Evolutionary conservation across 371 early-diverging fungal genomes (phyloP).

Genomic region (Mortierella polycephala): DNA sequence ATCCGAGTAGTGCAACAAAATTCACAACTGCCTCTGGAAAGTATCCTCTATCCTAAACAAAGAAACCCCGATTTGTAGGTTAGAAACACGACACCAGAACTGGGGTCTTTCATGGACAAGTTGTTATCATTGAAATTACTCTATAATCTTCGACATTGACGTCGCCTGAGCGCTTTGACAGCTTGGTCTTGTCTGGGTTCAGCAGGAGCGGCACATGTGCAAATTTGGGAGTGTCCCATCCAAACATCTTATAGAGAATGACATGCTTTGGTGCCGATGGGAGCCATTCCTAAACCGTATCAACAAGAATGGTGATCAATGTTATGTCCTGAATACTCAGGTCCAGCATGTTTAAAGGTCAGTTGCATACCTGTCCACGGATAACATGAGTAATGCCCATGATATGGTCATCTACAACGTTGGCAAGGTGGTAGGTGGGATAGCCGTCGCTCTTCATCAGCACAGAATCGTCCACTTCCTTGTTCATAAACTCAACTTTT

Average conservation of each 20-base stretch:
- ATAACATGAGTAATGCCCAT: constrained; percentile 95
- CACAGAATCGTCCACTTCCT: constrained; percentile 88
- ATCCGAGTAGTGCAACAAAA: constrained; percentile 90
- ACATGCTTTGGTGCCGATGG: constrained; percentile 93
- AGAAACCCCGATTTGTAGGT: too few species aligned
- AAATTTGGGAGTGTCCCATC: constrained; percentile 83
- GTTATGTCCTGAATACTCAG: background rate
- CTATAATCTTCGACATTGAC: constrained; percentile 79
- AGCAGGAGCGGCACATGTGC: constrained; percentile 91
- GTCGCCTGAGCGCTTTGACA: constrained; percentile 88
- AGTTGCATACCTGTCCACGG: constrained; percentile 79
- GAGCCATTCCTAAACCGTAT: constrained; percentile 82
- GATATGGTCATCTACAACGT: constrained; percentile 92
- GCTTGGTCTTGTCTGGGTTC: constrained; percentile 85
- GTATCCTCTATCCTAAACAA: constrained; percentile 76
- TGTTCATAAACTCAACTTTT: constrained; percentile 72
- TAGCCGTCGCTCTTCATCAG: constrained; percentile 92
- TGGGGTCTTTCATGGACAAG: background rate
- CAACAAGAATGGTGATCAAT: too few species aligned
- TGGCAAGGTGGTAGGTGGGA: constrained; percentile 96
- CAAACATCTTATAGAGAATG: constrained; percentile 83
- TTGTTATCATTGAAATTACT: constrained; percentile 16
- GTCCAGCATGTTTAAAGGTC: background rate
- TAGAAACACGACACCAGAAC: background rate
- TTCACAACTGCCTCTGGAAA: constrained; percentile 90